These are phyloP conservation scores for Hypoxylon sp. DNA, from an alignment of 2,329 filamentous ascomycete species.

Conservation along the genomic window DNA sequence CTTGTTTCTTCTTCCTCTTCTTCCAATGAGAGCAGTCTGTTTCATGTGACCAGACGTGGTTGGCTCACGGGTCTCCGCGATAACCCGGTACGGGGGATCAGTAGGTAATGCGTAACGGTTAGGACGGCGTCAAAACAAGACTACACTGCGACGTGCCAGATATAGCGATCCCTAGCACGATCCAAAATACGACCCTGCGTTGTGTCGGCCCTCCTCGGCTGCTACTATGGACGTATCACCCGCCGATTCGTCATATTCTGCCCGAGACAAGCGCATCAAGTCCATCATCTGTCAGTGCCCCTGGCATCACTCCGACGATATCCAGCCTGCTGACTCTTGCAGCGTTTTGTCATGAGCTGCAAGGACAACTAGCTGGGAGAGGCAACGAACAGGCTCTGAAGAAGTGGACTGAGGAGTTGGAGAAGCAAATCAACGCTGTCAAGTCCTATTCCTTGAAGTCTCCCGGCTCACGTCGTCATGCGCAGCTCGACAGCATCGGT, in stretches of 20 bases:
- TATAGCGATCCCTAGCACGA: conserved; percentile 9
- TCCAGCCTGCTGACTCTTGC: conserved; percentile 24
- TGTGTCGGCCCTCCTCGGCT: neutral
- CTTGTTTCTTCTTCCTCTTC: neutral
- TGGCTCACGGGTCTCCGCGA: conserved; percentile 2
- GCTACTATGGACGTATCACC: conserved; percentile 26
- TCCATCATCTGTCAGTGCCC: conserved; percentile 44
- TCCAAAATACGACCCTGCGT: neutral
- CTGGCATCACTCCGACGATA: conserved; percentile 9
- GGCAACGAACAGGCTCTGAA: conserved; percentile 39
- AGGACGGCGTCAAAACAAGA: conserved; percentile 10
- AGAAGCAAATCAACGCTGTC: conserved; percentile 49
- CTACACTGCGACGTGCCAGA: conserved; percentile 13
- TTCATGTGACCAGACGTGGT: conserved; percentile 12
- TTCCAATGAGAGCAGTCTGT: neutral
- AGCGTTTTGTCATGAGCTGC: conserved; percentile 43
- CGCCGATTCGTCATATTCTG: conserved; percentile 19
- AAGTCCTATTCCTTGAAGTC: conserved; percentile 46
- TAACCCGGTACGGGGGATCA: neutral
- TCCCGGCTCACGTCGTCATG: conserved; percentile 44
- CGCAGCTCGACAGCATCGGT: conserved; percentile 63
- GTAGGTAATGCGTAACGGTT: conserved; percentile 9
- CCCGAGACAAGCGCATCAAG: conserved; percentile 46
- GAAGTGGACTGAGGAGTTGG: conserved; percentile 52
- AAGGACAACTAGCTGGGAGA: conserved; percentile 41